These are phyloP conservation scores for Hymenoscyphus fructigenus DNA, from an alignment of 2,329 filamentous ascomycete genomes.

Conservation along the genomic window DNA sequence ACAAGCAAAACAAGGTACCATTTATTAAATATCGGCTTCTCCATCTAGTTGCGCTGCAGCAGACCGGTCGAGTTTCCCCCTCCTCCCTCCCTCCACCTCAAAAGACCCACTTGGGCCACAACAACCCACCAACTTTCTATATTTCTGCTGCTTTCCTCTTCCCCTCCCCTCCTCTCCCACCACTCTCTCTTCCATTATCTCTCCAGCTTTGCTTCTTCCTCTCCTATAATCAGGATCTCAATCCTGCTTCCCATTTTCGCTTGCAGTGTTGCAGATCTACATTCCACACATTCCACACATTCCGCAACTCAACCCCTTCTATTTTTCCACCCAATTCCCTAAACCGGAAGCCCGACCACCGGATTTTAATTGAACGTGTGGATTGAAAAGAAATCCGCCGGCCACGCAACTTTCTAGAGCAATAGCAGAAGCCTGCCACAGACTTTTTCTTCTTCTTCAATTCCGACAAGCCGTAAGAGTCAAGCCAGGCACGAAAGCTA, in stretches of 20 bases:
- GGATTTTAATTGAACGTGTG: not conserved
- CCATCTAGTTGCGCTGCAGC: not conserved
- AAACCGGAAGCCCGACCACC: slow-evolving; percentile 1
- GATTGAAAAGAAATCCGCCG: slow-evolving; percentile 5
- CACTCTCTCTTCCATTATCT: not conserved
- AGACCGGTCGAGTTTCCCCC: not conserved
- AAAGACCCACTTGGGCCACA: not conserved
- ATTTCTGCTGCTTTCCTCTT: not conserved
- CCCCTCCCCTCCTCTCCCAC: not conserved
- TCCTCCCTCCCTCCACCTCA: not conserved
- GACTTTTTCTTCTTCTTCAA: not conserved
- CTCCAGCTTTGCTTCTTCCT: no score
- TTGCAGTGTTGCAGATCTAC: slow-evolving; percentile 1
- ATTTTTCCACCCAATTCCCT: not conserved
- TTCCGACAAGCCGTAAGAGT: slow-evolving; percentile 25
- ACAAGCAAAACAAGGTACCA: not conserved
- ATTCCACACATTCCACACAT: slow-evolving; percentile 5
- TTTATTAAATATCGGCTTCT: not conserved
- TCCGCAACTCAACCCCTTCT: not conserved
- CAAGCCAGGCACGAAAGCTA: slow-evolving; percentile 23
- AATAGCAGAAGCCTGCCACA: slow-evolving; percentile 9
- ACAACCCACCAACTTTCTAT: slow-evolving; percentile 3
- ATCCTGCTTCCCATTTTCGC: not conserved
- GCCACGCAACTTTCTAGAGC: not conserved
- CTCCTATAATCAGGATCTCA: not conserved